phyloP scores from a whole-genome alignment of 441 rosid genomes.

The Eutrema salsugineum region DNA sequence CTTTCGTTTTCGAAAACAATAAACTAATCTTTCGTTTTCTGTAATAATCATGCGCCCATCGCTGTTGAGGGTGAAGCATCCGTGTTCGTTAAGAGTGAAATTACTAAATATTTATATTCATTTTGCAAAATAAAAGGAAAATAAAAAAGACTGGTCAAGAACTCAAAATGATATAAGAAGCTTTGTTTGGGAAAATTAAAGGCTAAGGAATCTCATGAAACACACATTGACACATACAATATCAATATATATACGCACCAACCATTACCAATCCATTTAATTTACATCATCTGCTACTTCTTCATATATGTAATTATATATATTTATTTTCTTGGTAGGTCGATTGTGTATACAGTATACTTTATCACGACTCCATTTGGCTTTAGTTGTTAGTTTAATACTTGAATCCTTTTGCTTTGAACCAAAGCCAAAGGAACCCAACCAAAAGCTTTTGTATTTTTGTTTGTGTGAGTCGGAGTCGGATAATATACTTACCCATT shows the following conservation, averaged over 20 bases:
- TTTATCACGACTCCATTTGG: slow-evolving; percentile 16
- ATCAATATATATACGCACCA: background rate
- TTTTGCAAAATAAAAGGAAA: background rate
- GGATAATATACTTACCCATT: background rate
- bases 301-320: background rate
- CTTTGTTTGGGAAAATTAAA: slow-evolving; percentile 28
- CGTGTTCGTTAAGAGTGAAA: slow-evolving; percentile 21
- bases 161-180: slow-evolving; percentile 8
- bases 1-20: background rate
- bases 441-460: background rate
- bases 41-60: slow-evolving; percentile 19
- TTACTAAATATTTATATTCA: background rate
- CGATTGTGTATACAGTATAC: slow-evolving; percentile 7
- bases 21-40: slow-evolving; percentile 1
- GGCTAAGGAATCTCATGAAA: slow-evolving; percentile 24
- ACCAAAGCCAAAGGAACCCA: slow-evolving; percentile 31
- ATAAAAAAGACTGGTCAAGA: background rate
- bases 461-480: slow-evolving; percentile 2
- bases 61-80: slow-evolving; percentile 24
- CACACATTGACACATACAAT: background rate
- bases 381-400: slow-evolving; percentile 25
- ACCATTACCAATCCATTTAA: slow-evolving; percentile 7
- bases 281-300: background rate
- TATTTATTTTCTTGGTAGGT: slow-evolving; percentile 1
- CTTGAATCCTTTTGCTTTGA: slow-evolving; percentile 28